Evolutionary conservation across 495 filamentous ascomycete genomes (phyloP).

Genomic region (Lophiostoma macrostomum): DNA sequence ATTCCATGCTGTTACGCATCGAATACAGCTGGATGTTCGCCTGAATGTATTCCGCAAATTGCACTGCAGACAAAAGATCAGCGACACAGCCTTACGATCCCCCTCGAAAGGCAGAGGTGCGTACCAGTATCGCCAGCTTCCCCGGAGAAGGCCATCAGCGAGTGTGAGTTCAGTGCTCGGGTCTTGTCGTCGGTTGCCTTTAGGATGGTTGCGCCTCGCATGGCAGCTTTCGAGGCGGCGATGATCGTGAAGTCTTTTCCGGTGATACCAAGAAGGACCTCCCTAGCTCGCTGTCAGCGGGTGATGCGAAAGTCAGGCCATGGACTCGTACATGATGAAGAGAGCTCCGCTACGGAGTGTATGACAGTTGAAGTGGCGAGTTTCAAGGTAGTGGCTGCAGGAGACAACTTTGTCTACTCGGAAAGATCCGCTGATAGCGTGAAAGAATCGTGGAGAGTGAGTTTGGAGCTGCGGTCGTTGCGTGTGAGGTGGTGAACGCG

Average conservation of each 20-base stretch:
- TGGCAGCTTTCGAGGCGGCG: conserved; percentile 93
- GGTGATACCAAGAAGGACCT: conserved; percentile 96
- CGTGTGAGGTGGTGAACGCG: conserved; percentile 4
- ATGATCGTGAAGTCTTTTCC: conserved; percentile 99
- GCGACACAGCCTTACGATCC: neutral
- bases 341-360: too few relatives aligned
- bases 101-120: conserved; percentile 11
- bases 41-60: conserved; percentile 99
- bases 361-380: too few relatives aligned
- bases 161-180: conserved; percentile 81
- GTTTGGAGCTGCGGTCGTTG: neutral
- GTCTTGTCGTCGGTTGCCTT: conserved; percentile 98
- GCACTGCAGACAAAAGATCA: conserved; percentile 55
- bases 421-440: neutral
- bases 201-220: conserved; percentile 93
- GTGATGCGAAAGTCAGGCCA: neutral
- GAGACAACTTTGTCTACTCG: too few relatives aligned
- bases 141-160: conserved; percentile 92
- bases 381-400: too few relatives aligned
- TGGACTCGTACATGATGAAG: conserved; percentile 17
- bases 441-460: neutral
- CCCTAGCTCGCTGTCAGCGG: conserved; percentile 54
- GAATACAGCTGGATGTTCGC: conserved; percentile 97
- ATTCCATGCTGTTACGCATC: conserved; percentile 92
- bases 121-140: conserved; percentile 95